Evolutionary conservation across 306 rosid species (phyloP).

Genomic region (Fragaria nilgerrensis): DNA sequence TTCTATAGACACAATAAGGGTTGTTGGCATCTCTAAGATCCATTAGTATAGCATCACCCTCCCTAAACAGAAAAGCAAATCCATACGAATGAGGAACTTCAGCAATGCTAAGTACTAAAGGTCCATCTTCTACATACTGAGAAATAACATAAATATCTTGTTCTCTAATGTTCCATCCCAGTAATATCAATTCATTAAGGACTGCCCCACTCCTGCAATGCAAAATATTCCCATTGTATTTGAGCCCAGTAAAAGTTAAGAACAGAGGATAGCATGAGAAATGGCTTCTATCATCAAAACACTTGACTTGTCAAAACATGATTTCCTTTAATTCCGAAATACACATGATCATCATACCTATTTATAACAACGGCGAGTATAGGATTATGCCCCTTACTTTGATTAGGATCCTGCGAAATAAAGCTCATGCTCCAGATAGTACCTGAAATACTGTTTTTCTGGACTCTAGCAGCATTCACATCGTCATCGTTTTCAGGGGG

Average conservation of each 20-base stretch:
- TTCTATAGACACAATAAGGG: constrained; percentile 63
- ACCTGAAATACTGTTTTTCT: constrained; percentile 51
- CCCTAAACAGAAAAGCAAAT: constrained; percentile 77
- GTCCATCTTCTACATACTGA: constrained; percentile 65
- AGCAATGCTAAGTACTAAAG: constrained; percentile 67
- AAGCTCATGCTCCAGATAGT: constrained; percentile 97
- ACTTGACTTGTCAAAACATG: constrained; percentile 15
- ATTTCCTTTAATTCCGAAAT: background rate
- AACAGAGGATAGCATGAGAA: constrained; percentile 24
- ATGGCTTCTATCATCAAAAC: constrained; percentile 22
- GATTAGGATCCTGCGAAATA: constrained; percentile 60
- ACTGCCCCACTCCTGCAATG: constrained; percentile 57
- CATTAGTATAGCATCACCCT: constrained; percentile 86
- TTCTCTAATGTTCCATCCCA: constrained; percentile 78
- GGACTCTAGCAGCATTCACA: constrained; percentile 39
- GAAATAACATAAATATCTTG: constrained; percentile 48
- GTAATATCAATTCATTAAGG: constrained; percentile 63
- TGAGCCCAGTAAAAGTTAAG: background rate
- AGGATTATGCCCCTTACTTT: constrained; percentile 67
- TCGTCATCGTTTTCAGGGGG: constrained; percentile 68
- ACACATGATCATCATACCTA: constrained; percentile 47
- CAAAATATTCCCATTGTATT: constrained; percentile 13
- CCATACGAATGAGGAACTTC: constrained; percentile 85
- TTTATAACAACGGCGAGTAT: constrained; percentile 77
- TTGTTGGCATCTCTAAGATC: constrained; percentile 70